Evolutionary conservation across 169 alveolate species (phyloP), one percentile per base, ranked within the genome.

Genomic region (Toxoplasma gondii): DNA sequence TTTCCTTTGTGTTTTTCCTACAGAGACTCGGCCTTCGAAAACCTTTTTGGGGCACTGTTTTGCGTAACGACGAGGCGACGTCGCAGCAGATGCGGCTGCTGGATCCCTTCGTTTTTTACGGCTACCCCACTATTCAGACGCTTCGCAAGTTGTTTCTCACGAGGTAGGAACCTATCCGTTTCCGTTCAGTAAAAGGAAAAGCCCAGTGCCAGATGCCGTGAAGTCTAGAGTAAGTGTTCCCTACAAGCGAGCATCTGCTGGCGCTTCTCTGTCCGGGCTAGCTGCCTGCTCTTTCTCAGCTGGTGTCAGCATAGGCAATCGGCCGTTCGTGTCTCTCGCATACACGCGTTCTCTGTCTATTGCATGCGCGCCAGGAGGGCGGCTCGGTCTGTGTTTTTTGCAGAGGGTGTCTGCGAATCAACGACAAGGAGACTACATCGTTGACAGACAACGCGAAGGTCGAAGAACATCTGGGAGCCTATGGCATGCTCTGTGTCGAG

Each of bases 401-500:
- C 84, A 74, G 84, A 86, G 95, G 53, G 69, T 87, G 92, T 27
- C 43, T 88, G 88, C 70, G 44, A 31, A 19, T 45, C 39, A 53
- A 24, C 74, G 91, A 45, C 44, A 69, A 44, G 34, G 86, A 93
- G 58, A 53, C 82, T 10, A 24, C 64, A 36, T 41, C 91, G 69
- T 95, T 97, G 49, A 91, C 98, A 7, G 97, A 97, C 84, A 97
- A 97, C 82, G 91, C 92, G 87, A 58, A 92, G 16, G 97, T 97
- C n/a, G 98, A 97, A 64, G 97, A 96, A 39, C 78, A 91, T 29
- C 91, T 97, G 22, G 97, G 97, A 7, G 93, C 92, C n/a, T n/a
- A 93, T 22, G 97, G 96, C 49, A 88, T 97, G 27, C 93, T 97
- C 41, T 97, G 98, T 53, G 91, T 96, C 43, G 98, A 97, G 67